These are phyloP conservation scores for Irpex sp. DNA, from an alignment of 1,284 basidiomycete genomes.

Conservation along the genomic window DNA sequence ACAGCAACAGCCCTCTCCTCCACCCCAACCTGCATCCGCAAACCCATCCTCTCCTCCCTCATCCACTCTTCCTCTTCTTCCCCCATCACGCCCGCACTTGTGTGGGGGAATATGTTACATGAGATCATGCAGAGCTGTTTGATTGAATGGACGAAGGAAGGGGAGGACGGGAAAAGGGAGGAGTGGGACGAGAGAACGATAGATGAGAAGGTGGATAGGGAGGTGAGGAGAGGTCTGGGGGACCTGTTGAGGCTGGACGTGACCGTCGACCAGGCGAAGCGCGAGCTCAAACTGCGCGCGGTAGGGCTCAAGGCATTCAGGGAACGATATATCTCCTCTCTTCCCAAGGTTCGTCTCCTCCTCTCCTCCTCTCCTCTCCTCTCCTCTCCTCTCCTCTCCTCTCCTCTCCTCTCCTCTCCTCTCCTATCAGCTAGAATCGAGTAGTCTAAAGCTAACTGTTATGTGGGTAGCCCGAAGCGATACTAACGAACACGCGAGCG, in stretches of 20 bases:
- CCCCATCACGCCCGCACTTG: conserved; percentile 59
- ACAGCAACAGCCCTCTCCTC: conserved; percentile 87
- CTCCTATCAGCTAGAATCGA: too few species aligned
- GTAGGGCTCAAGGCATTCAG: conserved; percentile 64
- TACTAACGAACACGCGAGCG: conserved; percentile 63
- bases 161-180: too few species aligned
- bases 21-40: conserved; percentile 77
- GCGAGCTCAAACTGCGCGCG: conserved; percentile 60
- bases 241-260: conserved; percentile 63
- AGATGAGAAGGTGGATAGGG: conserved; percentile 52
- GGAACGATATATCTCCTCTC: conserved; percentile 47
- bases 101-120: conserved; percentile 91
- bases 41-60: conserved; percentile 69
- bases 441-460: too few species aligned
- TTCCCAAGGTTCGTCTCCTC: conserved; percentile 49
- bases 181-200: conserved; percentile 65
- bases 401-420: too few species aligned
- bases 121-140: conserved; percentile 84
- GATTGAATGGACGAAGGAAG: conserved; percentile 23
- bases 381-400: conserved; percentile 7
- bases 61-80: conserved; percentile 58
- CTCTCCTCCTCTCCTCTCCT: not conserved
- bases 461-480: conserved; percentile 57
- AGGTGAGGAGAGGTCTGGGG: conserved; percentile 47
- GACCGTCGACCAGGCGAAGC: conserved; percentile 57